Evolutionary conservation across 176 grass and related monocot species (phyloP), one percentile per base, ranked within the genome.

Genomic region (Bolboschoenus planiculmis): DNA sequence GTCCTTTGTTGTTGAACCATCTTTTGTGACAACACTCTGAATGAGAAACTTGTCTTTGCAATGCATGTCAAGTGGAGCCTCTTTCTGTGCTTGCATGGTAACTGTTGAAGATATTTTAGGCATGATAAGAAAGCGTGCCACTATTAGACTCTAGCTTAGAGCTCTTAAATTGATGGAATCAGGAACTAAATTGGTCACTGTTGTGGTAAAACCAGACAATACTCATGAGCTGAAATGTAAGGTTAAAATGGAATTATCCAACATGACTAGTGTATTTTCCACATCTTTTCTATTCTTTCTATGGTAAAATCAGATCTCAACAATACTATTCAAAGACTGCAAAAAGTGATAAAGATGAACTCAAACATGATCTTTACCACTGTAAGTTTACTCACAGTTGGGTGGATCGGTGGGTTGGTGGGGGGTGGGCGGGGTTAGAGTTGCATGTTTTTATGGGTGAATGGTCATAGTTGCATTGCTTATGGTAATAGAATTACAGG

Each of bases 11-110:
- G 86, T 87, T 15, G 71, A 87, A 87, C 87, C 86, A 83, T 90
- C 78, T 81, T 93, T 88, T 58, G 87, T 87, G 29, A 84, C 83
- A 71, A 99, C 87, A 84, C 91, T 95, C 88, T 99, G 96, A 70
- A 99, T 80, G 70, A 99, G 85, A 88, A 99, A 99, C 84, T 95
- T 99, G 50, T 99, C 96, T 84, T 91, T 99, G 85, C 92, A 99
- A 60, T 90, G 89, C 96, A 93, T 87, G 29, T 95, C 90, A 34
- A 82, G 20, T 80, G 91, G 96, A 83, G 87, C 80, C 20, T 91
- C 91, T 87, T 85, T 95, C 85, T 95, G 92, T 46, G 92, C 92
- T 91, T 99, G 96, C 91, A 95, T 99, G 80, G 89, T 91, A 63
- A 99, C 96, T 99, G 72, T 76, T 51, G 11, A 76, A 76, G 71